Percentiles rank a stretch among this genome's conserved stretches.
phyloP scores from a whole-genome alignment of 805 yeast genomes.

The Wickerhamomyces alni region DNA sequence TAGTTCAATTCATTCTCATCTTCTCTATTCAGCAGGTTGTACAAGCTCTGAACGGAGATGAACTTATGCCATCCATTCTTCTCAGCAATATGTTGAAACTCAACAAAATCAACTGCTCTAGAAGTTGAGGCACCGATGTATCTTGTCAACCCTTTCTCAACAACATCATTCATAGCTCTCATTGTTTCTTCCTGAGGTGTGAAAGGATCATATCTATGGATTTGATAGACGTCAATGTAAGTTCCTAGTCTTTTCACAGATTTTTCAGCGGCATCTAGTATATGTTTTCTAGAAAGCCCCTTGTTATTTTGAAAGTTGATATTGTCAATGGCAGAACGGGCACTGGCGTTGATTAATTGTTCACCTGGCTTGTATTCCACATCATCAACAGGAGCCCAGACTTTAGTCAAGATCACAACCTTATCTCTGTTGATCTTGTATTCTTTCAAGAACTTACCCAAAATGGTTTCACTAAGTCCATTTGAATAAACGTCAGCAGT shows the following conservation, averaged over 20 bases:
- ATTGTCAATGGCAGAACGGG: too few species aligned
- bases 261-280: conserved; percentile 31
- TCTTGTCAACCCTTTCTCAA: conserved; percentile 36
- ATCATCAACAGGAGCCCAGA: conserved; percentile 13
- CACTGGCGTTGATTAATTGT: neutral
- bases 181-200: conserved; percentile 43
- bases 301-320: conserved; percentile 18
- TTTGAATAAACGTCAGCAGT: conserved; percentile 41
- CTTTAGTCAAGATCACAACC: conserved; percentile 46
- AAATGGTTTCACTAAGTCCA: conserved; percentile 37
- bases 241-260: conserved; percentile 41
- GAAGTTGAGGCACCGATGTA: conserved; percentile 57
- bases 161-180: conserved; percentile 47
- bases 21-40: conserved; percentile 48
- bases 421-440: conserved; percentile 43
- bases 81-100: conserved; percentile 48
- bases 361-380: too few species aligned
- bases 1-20: conserved; percentile 58
- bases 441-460: conserved; percentile 44
- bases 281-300: conserved; percentile 38
- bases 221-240: conserved; percentile 43
- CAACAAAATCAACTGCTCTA: conserved; percentile 45
- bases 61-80: conserved; percentile 48
- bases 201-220: conserved; percentile 42
- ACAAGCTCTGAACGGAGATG: conserved; percentile 48